These are phyloP conservation scores for Malus sylvestris DNA, from an alignment of 306 rosid species.

Conservation along the genomic window DNA sequence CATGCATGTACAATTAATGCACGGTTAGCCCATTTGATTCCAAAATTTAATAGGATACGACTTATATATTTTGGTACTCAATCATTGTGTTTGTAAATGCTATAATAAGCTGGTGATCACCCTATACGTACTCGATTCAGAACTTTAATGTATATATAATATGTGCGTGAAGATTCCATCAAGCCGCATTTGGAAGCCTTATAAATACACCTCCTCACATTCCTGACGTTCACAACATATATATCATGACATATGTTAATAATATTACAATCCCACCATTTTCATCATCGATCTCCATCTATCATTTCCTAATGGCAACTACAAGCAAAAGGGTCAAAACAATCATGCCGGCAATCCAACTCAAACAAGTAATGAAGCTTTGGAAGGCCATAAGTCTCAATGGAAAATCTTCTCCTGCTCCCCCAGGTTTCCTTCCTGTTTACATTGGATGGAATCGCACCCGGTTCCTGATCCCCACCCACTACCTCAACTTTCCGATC, in stretches of 20 bases:
- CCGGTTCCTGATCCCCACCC: constrained; percentile 13
- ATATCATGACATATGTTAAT: not conserved
- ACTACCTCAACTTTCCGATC: constrained; percentile 6
- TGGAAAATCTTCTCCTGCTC: not conserved
- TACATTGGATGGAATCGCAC: not conserved
- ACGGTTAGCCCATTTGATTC: not conserved
- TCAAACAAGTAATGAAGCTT: constrained; percentile 8
- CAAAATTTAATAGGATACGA: not conserved
- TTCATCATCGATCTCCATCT: not conserved
- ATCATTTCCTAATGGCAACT: constrained; percentile 1
- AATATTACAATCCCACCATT: not conserved
- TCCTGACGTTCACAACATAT: not conserved
- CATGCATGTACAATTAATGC: too few species aligned
- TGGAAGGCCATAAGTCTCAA: not conserved
- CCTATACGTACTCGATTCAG: not conserved
- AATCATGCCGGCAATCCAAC: constrained; percentile 5
- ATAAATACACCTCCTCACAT: not conserved
- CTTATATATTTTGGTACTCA: not conserved
- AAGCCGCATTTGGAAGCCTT: not conserved
- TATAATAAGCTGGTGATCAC: not conserved
- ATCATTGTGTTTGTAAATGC: not conserved
- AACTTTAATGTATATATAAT: not conserved
- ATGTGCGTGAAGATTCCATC: not conserved
- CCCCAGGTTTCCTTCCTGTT: constrained; percentile 7
- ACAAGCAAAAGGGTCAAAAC: constrained; percentile 9